Percentiles rank a stretch among this genome's conserved stretches.
Evolutionary conservation across 805 yeast species (phyloP).

Genomic region (Dipodascopsis tothii): DNA sequence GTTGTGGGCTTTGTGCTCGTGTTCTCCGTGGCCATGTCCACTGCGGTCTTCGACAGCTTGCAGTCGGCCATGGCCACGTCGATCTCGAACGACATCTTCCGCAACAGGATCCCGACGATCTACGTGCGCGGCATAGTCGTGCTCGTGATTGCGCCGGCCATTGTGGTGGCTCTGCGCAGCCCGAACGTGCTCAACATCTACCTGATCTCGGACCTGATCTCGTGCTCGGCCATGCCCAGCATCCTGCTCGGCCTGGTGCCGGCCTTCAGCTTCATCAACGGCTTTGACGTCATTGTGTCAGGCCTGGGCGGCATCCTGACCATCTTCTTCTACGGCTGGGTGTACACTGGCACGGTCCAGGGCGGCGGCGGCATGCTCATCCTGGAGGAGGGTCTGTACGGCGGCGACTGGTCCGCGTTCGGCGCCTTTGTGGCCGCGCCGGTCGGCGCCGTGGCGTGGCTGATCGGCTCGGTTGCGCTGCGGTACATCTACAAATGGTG

Average conservation of each 20-base stretch:
- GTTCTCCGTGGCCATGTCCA: constrained; percentile 64
- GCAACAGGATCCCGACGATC: constrained; percentile 63
- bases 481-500: no score
- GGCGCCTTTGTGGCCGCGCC: constrained; percentile 94
- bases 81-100: constrained; percentile 79
- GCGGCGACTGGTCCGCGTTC: constrained; percentile 85
- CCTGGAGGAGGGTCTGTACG: constrained; percentile 59
- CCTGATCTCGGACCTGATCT: constrained; percentile 81
- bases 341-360: constrained; percentile 62
- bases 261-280: constrained; percentile 60
- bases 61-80: constrained; percentile 86
- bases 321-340: constrained; percentile 75
- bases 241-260: constrained; percentile 70
- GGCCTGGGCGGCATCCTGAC: constrained; percentile 75
- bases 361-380: constrained; percentile 73
- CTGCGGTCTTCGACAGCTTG: constrained; percentile 82
- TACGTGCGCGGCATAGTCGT: constrained; percentile 67
- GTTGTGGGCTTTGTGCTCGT: constrained; percentile 74
- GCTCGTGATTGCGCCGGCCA: constrained; percentile 73
- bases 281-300: constrained; percentile 74
- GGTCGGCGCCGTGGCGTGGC: constrained; percentile 58
- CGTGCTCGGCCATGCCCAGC: constrained; percentile 80
- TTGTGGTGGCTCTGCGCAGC: constrained; percentile 78
- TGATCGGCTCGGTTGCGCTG: constrained; percentile 10
- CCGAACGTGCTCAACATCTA: constrained; percentile 78